Base-by-base conservation (phyloP, 169 alveolate genomes). In the Plasmodium sp. region DNA sequence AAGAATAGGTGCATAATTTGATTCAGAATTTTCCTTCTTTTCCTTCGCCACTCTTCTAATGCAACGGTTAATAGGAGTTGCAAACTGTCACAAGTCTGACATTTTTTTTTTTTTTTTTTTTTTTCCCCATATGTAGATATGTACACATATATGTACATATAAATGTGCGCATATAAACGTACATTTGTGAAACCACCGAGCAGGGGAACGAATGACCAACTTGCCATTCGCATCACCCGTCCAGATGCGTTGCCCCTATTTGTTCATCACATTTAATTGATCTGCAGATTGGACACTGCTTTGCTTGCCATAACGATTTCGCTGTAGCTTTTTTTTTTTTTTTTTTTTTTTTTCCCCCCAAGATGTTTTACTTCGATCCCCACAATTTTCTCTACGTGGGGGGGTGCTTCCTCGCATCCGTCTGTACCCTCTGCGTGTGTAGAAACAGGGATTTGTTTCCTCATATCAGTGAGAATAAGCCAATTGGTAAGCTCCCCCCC, bases 381-480 rank as follows among this genome's bases (percentile, higher is more conserved):
- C 85, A 85, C 67, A 85, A 85, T 54, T 34, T 85, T 48, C 27
- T 85, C 31, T 85, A 85, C 67, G 80, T 31, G 18, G 71, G 93
- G 10, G 81, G 93, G 34, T 85, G 93, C 79, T 51, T 85, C 27
- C 71, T 85, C 75, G 93, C 85, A 58, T 85, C 93, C 34, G 83
- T 85, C 58, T 85, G 93, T 85, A 73, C 93, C 43, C 73, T 85
- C 41, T 85, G 93, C 41, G 80, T 67, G 43, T 85, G 93, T 36
- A 73, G 84, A 85, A 85, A 85, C 22, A 71, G 80, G 34, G 93
- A 85, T n/a, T 74, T 85, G 62, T 74, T 85, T 74, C 93, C 93
- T 16, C 93, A 85, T 48, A 85, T 85, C 43, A 85, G 93, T 85
- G 93, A 85, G 58, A 85, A 85, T 75, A 85, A 85, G 36, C 84